phyloP scores from a whole-genome alignment of 805 yeast genomes.

The Kluyveromyces wickerhamii region DNA sequence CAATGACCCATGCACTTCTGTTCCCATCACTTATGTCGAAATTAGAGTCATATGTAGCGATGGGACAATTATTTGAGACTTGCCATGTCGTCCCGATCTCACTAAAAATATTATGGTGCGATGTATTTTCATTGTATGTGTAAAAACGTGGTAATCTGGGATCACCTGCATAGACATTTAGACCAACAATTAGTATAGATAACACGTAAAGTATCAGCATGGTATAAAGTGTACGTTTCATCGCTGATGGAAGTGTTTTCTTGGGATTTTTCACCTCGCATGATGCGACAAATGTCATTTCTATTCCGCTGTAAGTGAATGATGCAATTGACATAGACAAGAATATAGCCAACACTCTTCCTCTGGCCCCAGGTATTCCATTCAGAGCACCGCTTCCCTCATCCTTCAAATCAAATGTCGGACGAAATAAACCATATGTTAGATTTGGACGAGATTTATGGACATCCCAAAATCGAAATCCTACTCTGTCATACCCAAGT shows the following conservation, averaged over 20 bases:
- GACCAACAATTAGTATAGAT: constrained; percentile 59
- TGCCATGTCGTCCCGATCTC: constrained; percentile 40
- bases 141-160: constrained; percentile 57
- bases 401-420: constrained; percentile 60
- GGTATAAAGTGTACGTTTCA: constrained; percentile 66
- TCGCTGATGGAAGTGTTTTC: constrained; percentile 67
- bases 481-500: constrained; percentile 34
- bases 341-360: constrained; percentile 52
- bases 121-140: constrained; percentile 3
- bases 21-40: constrained; percentile 38
- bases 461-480: constrained; percentile 63
- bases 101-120: background rate
- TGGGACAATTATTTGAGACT: constrained; percentile 56
- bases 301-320: constrained; percentile 76
- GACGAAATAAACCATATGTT: constrained; percentile 67
- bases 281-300: constrained; percentile 74
- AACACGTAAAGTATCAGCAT: constrained; percentile 57
- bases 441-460: constrained; percentile 34
- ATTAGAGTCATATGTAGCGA: constrained; percentile 37
- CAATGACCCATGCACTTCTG: constrained; percentile 52
- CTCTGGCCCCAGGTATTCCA: constrained; percentile 56
- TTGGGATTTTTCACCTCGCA: constrained; percentile 82
- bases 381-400: constrained; percentile 42
- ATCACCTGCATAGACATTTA: constrained; percentile 72
- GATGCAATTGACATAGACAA: constrained; percentile 58